Evolutionary conservation across 305 asterid species (phyloP).

Genomic region (Rubia peregrina): DNA sequence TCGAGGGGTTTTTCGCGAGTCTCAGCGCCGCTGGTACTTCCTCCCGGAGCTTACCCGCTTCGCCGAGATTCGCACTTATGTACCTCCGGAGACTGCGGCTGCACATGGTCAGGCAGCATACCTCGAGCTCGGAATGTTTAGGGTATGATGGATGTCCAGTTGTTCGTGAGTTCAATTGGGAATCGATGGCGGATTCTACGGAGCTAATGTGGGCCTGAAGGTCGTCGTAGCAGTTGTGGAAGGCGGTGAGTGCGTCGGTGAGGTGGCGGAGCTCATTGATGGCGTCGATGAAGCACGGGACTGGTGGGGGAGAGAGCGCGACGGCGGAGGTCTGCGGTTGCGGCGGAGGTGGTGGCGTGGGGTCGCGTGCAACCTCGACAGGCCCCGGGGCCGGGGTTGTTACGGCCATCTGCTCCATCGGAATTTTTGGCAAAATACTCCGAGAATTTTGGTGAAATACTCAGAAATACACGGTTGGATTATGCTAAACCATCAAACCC

Average conservation of each 20-base stretch:
- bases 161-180: conserved; percentile 29
- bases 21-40: conserved; percentile 64
- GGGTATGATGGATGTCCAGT: conserved; percentile 9
- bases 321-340: not conserved
- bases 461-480: no score
- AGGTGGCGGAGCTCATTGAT: conserved; percentile 41
- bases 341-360: not conserved
- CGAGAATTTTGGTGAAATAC: not conserved
- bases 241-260: conserved; percentile 42
- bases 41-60: conserved; percentile 36
- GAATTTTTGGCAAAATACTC: not conserved
- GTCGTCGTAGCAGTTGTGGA: conserved; percentile 52
- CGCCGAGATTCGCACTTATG: conserved; percentile 31
- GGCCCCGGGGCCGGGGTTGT: conserved; percentile 3
- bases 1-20: conserved; percentile 47
- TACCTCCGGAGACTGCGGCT: conserved; percentile 50
- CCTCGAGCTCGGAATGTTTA: conserved; percentile 42
- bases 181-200: conserved; percentile 35
- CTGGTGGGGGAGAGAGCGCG: not conserved
- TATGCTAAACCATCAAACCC: not conserved
- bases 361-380: conserved; percentile 1
- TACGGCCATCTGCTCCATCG: conserved; percentile 21
- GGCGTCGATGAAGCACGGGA: conserved; percentile 6
- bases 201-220: conserved; percentile 49
- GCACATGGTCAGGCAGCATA: conserved; percentile 49